Conservation (phyloP, 2,329 filamentous ascomycete genomes). For the Chalaropsis ovoidea region DNA sequence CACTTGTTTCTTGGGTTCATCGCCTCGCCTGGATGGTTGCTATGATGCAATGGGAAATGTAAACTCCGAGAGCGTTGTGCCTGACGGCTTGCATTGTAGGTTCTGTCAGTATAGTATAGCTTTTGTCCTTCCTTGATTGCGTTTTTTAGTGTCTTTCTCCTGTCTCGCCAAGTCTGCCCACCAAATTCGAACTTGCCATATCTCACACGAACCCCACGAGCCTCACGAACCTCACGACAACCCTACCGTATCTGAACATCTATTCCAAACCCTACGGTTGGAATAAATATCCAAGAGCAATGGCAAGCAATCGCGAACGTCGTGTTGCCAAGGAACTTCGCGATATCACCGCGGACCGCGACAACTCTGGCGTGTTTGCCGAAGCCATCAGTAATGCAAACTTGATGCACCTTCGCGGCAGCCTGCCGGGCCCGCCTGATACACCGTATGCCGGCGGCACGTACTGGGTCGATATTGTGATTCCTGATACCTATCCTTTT, state of each 20-base stretch:
- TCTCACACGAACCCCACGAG: background rate
- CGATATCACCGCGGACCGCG: constrained; percentile 62
- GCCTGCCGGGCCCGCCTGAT: constrained; percentile 77
- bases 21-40: background rate
- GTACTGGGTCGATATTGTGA: constrained; percentile 73
- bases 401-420: constrained; percentile 71
- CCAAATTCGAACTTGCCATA: background rate
- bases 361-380: constrained; percentile 65
- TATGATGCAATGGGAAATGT: constrained; percentile 7
- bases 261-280: background rate
- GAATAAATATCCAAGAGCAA: constrained; percentile 27
- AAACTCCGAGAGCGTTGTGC: background rate
- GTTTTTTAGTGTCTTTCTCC: background rate
- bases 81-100: background rate
- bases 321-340: constrained; percentile 65
- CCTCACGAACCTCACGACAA: background rate
- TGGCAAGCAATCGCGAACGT: constrained; percentile 45
- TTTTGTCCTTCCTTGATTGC: background rate
- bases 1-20: background rate
- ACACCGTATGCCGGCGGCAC: constrained; percentile 85
- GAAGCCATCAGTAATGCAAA: constrained; percentile 55
- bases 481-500: constrained; percentile 86
- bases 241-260: background rate
- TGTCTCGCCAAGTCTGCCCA: no score
- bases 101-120: background rate